A percentile compares a stretch with the other conserved stretches of the same genome.
phyloP scores from a whole-genome alignment of 495 filamentous ascomycete genomes.

The Neurospora tetraspora region DNA sequence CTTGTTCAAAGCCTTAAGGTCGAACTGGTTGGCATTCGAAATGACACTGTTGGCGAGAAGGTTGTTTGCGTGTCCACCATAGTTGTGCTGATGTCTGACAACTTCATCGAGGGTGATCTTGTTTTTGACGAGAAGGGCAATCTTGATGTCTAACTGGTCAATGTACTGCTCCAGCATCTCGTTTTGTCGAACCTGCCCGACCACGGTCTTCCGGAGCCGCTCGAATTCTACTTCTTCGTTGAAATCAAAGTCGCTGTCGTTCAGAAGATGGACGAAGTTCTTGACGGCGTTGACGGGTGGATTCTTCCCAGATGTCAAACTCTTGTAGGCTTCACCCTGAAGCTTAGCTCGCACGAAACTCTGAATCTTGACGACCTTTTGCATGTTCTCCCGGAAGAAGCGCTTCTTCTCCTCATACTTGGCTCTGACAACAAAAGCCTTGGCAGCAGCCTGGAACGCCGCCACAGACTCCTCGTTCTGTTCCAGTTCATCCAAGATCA shows the following conservation, averaged over 20 bases:
- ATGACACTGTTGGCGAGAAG: conserved; percentile 80
- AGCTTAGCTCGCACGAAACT: conserved; percentile 89
- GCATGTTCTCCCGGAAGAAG: conserved; percentile 93
- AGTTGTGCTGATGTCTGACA: conserved; percentile 91
- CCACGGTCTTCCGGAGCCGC: conserved; percentile 80
- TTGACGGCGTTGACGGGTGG: conserved; percentile 94
- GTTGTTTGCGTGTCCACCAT: conserved; percentile 82
- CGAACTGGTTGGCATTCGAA: conserved; percentile 83
- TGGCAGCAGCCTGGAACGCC: conserved; percentile 64
- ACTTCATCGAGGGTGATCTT: conserved; percentile 99
- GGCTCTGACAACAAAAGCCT: conserved; percentile 62
- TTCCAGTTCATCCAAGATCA: conserved; percentile 63
- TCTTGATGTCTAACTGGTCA: conserved; percentile 97
- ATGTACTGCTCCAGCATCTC: conserved; percentile 97
- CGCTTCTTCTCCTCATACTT: conserved; percentile 75
- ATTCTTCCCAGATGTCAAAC: conserved; percentile 90
- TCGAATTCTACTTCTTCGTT: conserved; percentile 98
- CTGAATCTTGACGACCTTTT: conserved; percentile 96
- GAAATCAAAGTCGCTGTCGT: conserved; percentile 97
- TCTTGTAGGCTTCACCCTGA: conserved; percentile 96
- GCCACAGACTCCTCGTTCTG: conserved; percentile 65
- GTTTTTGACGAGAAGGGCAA: conserved; percentile 95
- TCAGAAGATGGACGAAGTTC: conserved; percentile 93
- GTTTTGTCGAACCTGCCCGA: conserved; percentile 93
- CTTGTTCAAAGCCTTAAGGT: conserved; percentile 95